phyloP scores from a whole-genome alignment of 179 eudicot species.

The Vitellaria paradoxa region DNA sequence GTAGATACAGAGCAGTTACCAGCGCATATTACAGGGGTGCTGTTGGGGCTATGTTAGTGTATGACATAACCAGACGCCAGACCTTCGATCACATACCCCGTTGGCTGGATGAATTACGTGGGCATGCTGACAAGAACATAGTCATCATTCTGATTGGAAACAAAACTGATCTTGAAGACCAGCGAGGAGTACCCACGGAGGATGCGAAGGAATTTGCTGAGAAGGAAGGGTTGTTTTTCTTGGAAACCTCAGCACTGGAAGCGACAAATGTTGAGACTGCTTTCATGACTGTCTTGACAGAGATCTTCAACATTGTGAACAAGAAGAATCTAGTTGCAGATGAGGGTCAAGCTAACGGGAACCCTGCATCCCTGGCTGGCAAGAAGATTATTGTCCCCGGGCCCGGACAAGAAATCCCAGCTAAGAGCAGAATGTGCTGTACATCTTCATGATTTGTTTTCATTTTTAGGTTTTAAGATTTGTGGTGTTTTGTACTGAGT shows the following conservation, averaged over 20 bases:
- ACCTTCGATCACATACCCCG: conserved; percentile 82
- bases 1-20: conserved; percentile 77
- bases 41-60: conserved; percentile 76
- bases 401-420: conserved; percentile 67
- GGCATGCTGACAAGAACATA: conserved; percentile 75
- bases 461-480: neutral
- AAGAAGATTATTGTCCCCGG: conserved; percentile 77
- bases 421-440: conserved; percentile 56
- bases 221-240: conserved; percentile 71
- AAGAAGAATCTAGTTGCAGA: conserved; percentile 52
- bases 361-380: conserved; percentile 50
- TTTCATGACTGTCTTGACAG: conserved; percentile 54
- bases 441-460: conserved; percentile 27
- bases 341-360: conserved; percentile 47
- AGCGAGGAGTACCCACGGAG: conserved; percentile 58
- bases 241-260: conserved; percentile 65
- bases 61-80: conserved; percentile 69
- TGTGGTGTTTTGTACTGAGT: conserved; percentile 3
- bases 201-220: conserved; percentile 71
- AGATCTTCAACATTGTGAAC: conserved; percentile 66
- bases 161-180: conserved; percentile 66
- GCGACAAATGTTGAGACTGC: conserved; percentile 67
- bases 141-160: conserved; percentile 73
- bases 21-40: conserved; percentile 85
- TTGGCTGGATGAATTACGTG: conserved; percentile 72